Conservation (phyloP, 2,329 filamentous ascomycete species). For the Blastomyces emzantsi region DNA sequence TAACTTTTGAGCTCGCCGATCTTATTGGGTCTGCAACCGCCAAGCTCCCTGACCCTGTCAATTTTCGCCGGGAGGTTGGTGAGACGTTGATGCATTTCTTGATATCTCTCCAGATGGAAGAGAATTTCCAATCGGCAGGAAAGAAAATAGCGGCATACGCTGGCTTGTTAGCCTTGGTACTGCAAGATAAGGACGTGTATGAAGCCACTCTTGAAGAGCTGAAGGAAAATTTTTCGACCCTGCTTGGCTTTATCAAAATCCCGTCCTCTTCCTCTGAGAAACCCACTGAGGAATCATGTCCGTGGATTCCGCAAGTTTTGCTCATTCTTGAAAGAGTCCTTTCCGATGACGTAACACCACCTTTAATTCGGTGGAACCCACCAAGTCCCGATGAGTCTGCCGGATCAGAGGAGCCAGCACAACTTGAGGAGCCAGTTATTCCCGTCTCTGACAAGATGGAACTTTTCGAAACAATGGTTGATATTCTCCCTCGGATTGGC, state of each 20-base stretch:
- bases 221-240: constrained; percentile 63
- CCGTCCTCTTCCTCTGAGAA: constrained; percentile 46
- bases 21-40: constrained; percentile 65
- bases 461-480: constrained; percentile 68
- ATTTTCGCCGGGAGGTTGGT: constrained; percentile 62
- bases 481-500: constrained; percentile 73
- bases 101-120: constrained; percentile 55
- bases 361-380: constrained; percentile 58
- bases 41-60: constrained; percentile 51
- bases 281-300: constrained; percentile 67
- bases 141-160: constrained; percentile 83
- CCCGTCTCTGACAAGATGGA: constrained; percentile 55
- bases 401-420: constrained; percentile 43
- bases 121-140: constrained; percentile 46
- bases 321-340: constrained; percentile 83
- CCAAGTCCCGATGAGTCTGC: constrained; percentile 39
- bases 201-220: constrained; percentile 63
- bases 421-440: constrained; percentile 54
- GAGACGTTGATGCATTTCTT: constrained; percentile 76
- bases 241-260: constrained; percentile 71
- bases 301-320: constrained; percentile 86
- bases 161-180: constrained; percentile 77
- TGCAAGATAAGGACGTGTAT: constrained; percentile 78
- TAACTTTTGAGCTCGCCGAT: constrained; percentile 85
- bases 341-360: constrained; percentile 77